A percentile compares a stretch with the other conserved stretches of the same genome.
These are phyloP conservation scores for Nepenthes alata DNA, from an alignment of 179 eudicot genomes.

Conservation along the genomic window DNA sequence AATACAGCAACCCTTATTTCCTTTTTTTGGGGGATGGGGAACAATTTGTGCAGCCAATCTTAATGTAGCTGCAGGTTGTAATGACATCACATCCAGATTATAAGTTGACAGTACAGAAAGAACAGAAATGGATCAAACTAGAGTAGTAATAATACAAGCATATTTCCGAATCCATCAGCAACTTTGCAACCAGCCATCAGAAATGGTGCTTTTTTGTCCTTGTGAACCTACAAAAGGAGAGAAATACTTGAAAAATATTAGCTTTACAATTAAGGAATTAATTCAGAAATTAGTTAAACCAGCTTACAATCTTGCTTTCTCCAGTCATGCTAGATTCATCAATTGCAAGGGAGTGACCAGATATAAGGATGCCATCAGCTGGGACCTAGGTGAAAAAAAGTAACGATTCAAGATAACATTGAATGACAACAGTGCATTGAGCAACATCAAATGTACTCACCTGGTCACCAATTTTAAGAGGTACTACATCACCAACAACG, in stretches of 20 bases:
- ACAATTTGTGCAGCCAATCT: no score
- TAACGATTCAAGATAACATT: not conserved
- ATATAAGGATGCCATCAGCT: slow-evolving; percentile 69
- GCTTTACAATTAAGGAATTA: not conserved
- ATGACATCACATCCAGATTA: not conserved
- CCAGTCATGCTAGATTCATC: slow-evolving; percentile 99
- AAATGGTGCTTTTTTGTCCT: slow-evolving; percentile 62
- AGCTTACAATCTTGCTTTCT: slow-evolving; percentile 87
- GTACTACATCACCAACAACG: slow-evolving; percentile 82
- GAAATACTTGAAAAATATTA: slow-evolving; percentile 6
- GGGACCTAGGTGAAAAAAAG: slow-evolving; percentile 43
- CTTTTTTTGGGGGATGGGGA: no score
- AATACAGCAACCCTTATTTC: no score
- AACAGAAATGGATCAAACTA: not conserved
- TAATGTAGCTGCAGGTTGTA: no score
- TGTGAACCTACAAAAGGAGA: slow-evolving; percentile 43
- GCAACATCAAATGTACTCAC: slow-evolving; percentile 14
- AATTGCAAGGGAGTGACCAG: slow-evolving; percentile 71
- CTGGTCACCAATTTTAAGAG: slow-evolving; percentile 93
- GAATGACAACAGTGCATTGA: no score
- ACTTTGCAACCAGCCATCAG: slow-evolving; percentile 90
- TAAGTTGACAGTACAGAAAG: not conserved
- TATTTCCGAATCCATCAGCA: slow-evolving; percentile 83
- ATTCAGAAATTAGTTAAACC: slow-evolving; percentile 16
- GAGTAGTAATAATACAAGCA: slow-evolving; percentile 43